Conservation (phyloP, 2,329 filamentous ascomycete species). For the Xylaria sp. region DNA sequence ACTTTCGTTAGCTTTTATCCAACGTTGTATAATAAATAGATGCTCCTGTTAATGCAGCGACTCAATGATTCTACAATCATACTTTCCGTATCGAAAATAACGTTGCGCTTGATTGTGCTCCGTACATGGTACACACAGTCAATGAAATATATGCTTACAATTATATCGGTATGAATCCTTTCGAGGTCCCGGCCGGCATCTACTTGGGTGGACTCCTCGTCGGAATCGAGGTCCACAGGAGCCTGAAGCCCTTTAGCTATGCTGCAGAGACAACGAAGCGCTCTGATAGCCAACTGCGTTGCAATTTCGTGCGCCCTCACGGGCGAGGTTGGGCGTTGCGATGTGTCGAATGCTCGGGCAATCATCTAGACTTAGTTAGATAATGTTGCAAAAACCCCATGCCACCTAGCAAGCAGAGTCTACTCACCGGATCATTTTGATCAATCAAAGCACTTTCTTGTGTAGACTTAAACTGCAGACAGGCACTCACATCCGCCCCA, state of each 20-base stretch:
- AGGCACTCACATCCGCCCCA: slow-evolving; percentile 62
- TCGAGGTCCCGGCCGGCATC: slow-evolving; percentile 28
- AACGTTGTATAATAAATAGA: slow-evolving; percentile 57
- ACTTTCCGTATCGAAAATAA: not conserved
- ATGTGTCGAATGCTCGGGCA: slow-evolving; percentile 38
- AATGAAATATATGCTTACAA: slow-evolving; percentile 43
- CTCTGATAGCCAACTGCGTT: slow-evolving; percentile 57
- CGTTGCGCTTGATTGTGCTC: not conserved
- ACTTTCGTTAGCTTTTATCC: slow-evolving; percentile 49
- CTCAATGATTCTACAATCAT: not conserved
- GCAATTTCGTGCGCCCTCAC: slow-evolving; percentile 48
- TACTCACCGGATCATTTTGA: slow-evolving; percentile 37
- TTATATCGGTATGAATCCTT: slow-evolving; percentile 53
- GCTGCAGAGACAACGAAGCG: slow-evolving; percentile 70
- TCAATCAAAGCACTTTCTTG: slow-evolving; percentile 34
- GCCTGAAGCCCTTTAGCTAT: slow-evolving; percentile 75
- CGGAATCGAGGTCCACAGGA: slow-evolving; percentile 69
- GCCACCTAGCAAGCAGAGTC: slow-evolving; percentile 1
- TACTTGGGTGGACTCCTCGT: slow-evolving; percentile 34
- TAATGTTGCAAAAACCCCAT: slow-evolving; percentile 26
- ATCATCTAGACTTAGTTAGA: slow-evolving; percentile 35
- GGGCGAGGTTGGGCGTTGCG: slow-evolving; percentile 34
- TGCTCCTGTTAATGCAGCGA: not conserved
- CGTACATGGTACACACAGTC: not conserved
- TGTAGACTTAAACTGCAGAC: slow-evolving; percentile 44